These are phyloP conservation scores for Neurospora africana DNA, from an alignment of 495 filamentous ascomycete genomes.

Conservation along the genomic window DNA sequence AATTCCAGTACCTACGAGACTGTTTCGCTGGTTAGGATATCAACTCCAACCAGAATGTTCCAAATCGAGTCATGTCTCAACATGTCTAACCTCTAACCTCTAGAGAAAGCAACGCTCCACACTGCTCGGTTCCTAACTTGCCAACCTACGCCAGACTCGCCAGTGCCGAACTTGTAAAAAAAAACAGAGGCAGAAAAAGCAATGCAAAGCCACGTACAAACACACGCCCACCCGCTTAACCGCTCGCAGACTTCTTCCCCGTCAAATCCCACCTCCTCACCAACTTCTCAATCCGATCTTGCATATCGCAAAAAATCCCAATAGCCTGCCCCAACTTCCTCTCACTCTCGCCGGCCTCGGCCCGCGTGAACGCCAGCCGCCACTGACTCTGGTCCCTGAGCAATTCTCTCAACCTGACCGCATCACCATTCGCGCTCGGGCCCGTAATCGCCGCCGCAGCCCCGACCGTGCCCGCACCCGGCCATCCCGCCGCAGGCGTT, in stretches of 20 bases:
- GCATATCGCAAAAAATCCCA: slow-evolving; percentile 51
- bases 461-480: slow-evolving; percentile 11
- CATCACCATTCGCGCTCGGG: slow-evolving; percentile 31
- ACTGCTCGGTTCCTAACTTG: background rate
- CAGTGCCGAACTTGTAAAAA: background rate
- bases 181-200: background rate
- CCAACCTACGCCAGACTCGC: background rate
- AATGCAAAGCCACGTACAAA: background rate
- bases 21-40: background rate
- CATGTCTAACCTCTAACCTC: background rate
- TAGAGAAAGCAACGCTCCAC: background rate
- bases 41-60: background rate
- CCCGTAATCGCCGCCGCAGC: slow-evolving; percentile 16
- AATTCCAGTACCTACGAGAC: background rate
- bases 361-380: slow-evolving; percentile 40
- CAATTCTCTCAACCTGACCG: slow-evolving; percentile 7
- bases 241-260: background rate
- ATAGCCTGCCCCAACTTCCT: slow-evolving; percentile 47
- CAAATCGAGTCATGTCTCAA: background rate
- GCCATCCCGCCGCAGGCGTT: slow-evolving; percentile 20
- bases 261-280: slow-evolving; percentile 15
- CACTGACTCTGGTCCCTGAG: slow-evolving; percentile 35
- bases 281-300: slow-evolving; percentile 40
- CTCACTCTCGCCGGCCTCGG: slow-evolving; percentile 38
- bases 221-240: background rate